Evolutionary conservation across 495 filamentous ascomycete genomes (phyloP).

Genomic region (Lepraria neglecta): DNA sequence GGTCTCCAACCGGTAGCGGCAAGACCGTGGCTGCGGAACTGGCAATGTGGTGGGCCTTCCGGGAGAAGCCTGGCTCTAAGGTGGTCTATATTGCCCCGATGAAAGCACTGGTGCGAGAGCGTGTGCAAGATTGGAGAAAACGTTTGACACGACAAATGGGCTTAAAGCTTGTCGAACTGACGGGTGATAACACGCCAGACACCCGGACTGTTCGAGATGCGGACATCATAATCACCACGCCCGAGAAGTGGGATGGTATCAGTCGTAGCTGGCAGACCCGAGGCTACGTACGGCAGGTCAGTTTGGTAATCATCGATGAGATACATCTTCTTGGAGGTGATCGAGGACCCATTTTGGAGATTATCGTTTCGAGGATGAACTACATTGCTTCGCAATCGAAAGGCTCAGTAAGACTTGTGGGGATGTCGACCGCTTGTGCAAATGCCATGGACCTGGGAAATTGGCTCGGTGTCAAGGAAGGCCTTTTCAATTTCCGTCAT

Average conservation of each 20-base stretch:
- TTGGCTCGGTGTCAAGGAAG: conserved; percentile 96
- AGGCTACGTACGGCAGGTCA: conserved; percentile 91
- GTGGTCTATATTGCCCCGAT: conserved; percentile 99
- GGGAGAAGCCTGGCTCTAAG: conserved; percentile 90
- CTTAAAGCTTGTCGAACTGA: conserved; percentile 89
- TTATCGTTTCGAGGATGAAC: conserved; percentile 98
- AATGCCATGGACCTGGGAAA: conserved; percentile 92
- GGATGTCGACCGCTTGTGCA: conserved; percentile 97
- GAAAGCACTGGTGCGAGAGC: conserved; percentile 96
- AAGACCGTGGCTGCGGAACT: conserved; percentile 95
- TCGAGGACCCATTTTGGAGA: conserved; percentile 94
- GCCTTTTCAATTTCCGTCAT: conserved; percentile 95
- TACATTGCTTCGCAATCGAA: conserved; percentile 92
- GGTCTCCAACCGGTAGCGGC: conserved; percentile 94
- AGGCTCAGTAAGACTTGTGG: conserved; percentile 79
- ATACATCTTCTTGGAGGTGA: conserved; percentile 95
- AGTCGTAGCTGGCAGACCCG: conserved; percentile 96
- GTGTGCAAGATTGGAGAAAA: conserved; percentile 89
- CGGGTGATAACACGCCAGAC: conserved; percentile 96
- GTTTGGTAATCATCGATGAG: conserved; percentile 96
- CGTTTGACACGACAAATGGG: conserved; percentile 80
- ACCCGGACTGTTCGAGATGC: conserved; percentile 89
- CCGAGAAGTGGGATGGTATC: conserved; percentile 99
- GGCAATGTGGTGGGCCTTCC: conserved; percentile 99
- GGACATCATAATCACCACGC: conserved; percentile 97